Conservation (phyloP, 495 filamentous ascomycete species). For the Lepraria neglecta region DNA sequence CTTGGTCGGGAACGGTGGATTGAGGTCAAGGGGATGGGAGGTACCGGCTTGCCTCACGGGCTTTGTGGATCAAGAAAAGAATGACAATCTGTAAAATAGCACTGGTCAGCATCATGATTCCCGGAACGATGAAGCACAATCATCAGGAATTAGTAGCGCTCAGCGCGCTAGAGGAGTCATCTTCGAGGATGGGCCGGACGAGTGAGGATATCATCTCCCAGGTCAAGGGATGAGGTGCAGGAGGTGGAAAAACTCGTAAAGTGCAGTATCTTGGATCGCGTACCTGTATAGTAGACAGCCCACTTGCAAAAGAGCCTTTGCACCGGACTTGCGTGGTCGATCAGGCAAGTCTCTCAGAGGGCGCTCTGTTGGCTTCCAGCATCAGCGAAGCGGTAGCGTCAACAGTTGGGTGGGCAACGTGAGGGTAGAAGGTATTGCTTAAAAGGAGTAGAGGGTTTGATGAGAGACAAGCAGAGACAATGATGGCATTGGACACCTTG, state of each 20-base stretch:
- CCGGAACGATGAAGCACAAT: not conserved
- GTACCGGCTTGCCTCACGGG: not conserved
- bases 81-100: not conserved
- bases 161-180: not conserved
- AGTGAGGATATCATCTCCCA: not conserved
- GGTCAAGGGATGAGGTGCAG: conserved; percentile 19
- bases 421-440: not conserved
- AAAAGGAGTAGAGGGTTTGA: not conserved
- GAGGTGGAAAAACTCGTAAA: not conserved
- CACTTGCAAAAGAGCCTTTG: conserved; percentile 4
- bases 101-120: not conserved
- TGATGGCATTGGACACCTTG: conserved; percentile 7
- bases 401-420: not conserved
- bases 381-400: conserved; percentile 9
- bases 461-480: not conserved
- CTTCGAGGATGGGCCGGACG: not conserved
- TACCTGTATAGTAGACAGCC: conserved; percentile 14
- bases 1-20: not conserved
- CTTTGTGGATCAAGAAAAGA: not conserved
- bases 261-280: conserved; percentile 13
- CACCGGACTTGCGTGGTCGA: not conserved
- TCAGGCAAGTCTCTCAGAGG: not conserved
- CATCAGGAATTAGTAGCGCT: not conserved
- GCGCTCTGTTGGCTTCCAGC: conserved; percentile 15
- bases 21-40: not conserved